phyloP scores from a whole-genome alignment of 768 basidiomycete genomes.

The Rhodocollybia butyracea region DNA sequence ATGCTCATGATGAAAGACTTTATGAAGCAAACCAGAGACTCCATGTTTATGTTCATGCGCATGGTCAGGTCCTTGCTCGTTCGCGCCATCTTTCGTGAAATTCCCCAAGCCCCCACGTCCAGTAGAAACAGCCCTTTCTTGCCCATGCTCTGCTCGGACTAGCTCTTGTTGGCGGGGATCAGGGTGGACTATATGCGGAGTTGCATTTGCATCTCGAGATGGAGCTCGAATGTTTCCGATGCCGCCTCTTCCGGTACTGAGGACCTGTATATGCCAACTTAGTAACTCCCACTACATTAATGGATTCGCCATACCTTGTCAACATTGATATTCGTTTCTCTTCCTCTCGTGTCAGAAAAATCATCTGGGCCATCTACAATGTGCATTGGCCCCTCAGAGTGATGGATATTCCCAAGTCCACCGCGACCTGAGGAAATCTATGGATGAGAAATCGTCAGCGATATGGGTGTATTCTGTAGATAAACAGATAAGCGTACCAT shows the following conservation, averaged over 20 bases:
- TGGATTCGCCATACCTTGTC: slow-evolving; percentile 28
- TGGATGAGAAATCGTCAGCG: neutral
- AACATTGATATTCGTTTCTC: slow-evolving; percentile 44
- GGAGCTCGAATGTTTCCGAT: slow-evolving; percentile 83
- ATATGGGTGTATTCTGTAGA: neutral
- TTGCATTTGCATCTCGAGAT: slow-evolving; percentile 47
- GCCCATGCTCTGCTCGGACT: slow-evolving; percentile 18
- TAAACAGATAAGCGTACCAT: no score
- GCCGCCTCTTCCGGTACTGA: slow-evolving; percentile 75
- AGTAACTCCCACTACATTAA: neutral
- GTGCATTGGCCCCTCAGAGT: slow-evolving; percentile 40
- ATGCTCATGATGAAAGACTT: no score
- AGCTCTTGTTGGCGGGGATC: neutral
- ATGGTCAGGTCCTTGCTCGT: no score
- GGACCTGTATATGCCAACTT: slow-evolving; percentile 27
- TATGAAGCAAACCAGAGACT: no score
- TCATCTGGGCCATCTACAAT: slow-evolving; percentile 49
- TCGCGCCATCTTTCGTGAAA: no score
- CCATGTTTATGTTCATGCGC: no score
- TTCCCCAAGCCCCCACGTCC: no score
- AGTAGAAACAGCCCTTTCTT: slow-evolving; percentile 27
- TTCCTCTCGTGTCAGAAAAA: slow-evolving; percentile 54
- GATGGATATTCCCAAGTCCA: slow-evolving; percentile 65
- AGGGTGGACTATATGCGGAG: slow-evolving; percentile 18
- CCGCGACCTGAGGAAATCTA: slow-evolving; percentile 65